Base-by-base conservation (phyloP, 1,139 yeast species). In the Protomyces pachydermus region DNA sequence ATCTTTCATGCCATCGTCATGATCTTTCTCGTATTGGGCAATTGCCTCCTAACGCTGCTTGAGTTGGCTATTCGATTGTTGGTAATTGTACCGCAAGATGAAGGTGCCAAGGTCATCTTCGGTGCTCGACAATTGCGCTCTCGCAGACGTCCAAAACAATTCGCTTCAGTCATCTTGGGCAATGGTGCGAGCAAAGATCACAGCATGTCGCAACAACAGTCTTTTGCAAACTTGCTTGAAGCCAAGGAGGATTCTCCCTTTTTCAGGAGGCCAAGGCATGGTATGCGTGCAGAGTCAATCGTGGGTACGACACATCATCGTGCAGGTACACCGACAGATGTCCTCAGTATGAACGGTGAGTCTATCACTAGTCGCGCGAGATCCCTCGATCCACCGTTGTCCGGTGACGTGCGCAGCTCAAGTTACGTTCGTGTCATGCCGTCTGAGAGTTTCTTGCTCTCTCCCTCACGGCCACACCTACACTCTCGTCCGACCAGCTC, bases 1-100 rank as follows among this genome's bases (percentile, higher is more conserved):
- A 57, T 74, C 32, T 66, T 75, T 39, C 76, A 75, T 54, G 74
- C 71, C 8, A 61, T 74, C 12, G 71, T 74, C 34, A 32, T 69
- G n/a, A 56, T 74, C 23, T 56, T 75, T 18, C 51, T 71, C 20
- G 73, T 72, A 62, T 66, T 73, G 54, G 69, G 72, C 20, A 76
- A 73, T 56, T 71, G 73, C 12, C 56, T 72, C 3, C 74, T 72
- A 58, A 72, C 72, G 4, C 45, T 73, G 20, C 64, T 75, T 58
- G 77, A 74, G 65, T 68, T 74, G 20, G 46, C 71, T 18, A 70
- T 71, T 3, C 67, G 75, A 25, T 60, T 71, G 28, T 62, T 68
- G 20, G 74, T 74, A 12, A 70, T 69, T 23, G 72, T 69, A 9
- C 55, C 67, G 3, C 67, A 66, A 16, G 66, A 67, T 65, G 38